phyloP scores from a whole-genome alignment of 2,329 filamentous ascomycete species.

The Claviceps capensis region DNA sequence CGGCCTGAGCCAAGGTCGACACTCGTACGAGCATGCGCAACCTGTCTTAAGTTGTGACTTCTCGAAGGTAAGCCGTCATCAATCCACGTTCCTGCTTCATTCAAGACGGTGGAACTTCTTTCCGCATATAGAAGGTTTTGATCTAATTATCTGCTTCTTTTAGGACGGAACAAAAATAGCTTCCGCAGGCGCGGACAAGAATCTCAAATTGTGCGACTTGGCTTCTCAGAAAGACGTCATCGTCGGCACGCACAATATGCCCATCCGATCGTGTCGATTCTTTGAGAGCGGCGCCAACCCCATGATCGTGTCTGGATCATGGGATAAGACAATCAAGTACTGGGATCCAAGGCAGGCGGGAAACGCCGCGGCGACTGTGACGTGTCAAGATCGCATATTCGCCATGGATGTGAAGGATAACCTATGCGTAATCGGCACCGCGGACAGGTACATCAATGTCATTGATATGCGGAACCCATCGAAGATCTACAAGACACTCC shows the following conservation, averaged over 20 bases:
- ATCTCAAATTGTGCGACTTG: slow-evolving; percentile 77
- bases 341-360: slow-evolving; percentile 62
- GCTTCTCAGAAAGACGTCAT: slow-evolving; percentile 51
- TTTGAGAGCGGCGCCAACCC: slow-evolving; percentile 58
- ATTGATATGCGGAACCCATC: slow-evolving; percentile 79
- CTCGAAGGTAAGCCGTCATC: slow-evolving; percentile 54
- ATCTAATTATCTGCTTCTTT: not conserved
- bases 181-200: slow-evolving; percentile 82
- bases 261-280: slow-evolving; percentile 66
- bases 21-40: slow-evolving; percentile 71
- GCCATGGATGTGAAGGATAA: slow-evolving; percentile 84
- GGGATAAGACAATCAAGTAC: slow-evolving; percentile 85
- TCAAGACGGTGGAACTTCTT: not conserved
- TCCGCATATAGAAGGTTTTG: not conserved
- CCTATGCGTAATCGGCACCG: slow-evolving; percentile 80
- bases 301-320: slow-evolving; percentile 84
- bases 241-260: slow-evolving; percentile 73
- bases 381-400: slow-evolving; percentile 69
- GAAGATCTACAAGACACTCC: slow-evolving; percentile 90
- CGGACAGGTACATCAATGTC: slow-evolving; percentile 92
- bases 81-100: not conserved
- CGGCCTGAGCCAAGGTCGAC: slow-evolving; percentile 73
- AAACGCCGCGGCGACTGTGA: slow-evolving; percentile 47
- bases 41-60: slow-evolving; percentile 78
- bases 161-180: slow-evolving; percentile 85